phyloP scores from a whole-genome alignment of 768 basidiomycete genomes.

The Lentinula sp. region DNA sequence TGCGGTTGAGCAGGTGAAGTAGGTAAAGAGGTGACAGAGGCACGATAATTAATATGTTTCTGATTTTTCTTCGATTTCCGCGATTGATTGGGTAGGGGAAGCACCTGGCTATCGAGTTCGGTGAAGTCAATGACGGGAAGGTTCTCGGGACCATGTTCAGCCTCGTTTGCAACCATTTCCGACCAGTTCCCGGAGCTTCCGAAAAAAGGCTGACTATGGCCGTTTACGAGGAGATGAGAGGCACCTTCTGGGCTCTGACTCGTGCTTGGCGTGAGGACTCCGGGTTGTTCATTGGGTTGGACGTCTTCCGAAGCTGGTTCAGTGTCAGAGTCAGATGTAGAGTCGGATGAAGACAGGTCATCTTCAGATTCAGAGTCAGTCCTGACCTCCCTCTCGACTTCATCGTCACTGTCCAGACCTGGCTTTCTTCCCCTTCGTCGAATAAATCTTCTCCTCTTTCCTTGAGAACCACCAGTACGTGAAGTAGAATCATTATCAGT shows the following conservation, averaged over 20 bases:
- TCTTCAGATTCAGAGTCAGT: slow-evolving; percentile 68
- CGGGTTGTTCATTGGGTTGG: slow-evolving; percentile 40
- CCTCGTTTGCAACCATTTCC: slow-evolving; percentile 79
- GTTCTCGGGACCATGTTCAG: slow-evolving; percentile 52
- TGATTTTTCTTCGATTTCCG: slow-evolving; percentile 36
- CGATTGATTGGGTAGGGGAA: slow-evolving; percentile 20
- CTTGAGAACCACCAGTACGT: slow-evolving; percentile 4
- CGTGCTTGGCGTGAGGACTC: slow-evolving; percentile 60
- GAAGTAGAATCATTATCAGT: slow-evolving; percentile 13
- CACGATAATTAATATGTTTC: slow-evolving; percentile 25
- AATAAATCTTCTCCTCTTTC: slow-evolving; percentile 26
- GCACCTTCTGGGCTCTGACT: slow-evolving; percentile 53
- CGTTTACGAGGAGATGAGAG: slow-evolving; percentile 22
- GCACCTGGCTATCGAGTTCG: slow-evolving; percentile 44
- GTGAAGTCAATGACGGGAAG: slow-evolving; percentile 81
- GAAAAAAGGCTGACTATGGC: slow-evolving; percentile 44
- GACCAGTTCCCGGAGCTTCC: slow-evolving; percentile 61
- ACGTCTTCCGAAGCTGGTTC: slow-evolving; percentile 66
- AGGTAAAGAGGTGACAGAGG: slow-evolving; percentile 24
- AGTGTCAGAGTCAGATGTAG: slow-evolving; percentile 64
- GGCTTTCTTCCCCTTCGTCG: slow-evolving; percentile 60
- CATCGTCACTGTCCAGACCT: slow-evolving; percentile 68
- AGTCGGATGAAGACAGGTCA: slow-evolving; percentile 51
- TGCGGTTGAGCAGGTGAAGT: slow-evolving; percentile 24
- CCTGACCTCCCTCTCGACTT: slow-evolving; percentile 64